phyloP scores from a whole-genome alignment of 805 yeast genomes.

The Huiozyma naganishii region DNA sequence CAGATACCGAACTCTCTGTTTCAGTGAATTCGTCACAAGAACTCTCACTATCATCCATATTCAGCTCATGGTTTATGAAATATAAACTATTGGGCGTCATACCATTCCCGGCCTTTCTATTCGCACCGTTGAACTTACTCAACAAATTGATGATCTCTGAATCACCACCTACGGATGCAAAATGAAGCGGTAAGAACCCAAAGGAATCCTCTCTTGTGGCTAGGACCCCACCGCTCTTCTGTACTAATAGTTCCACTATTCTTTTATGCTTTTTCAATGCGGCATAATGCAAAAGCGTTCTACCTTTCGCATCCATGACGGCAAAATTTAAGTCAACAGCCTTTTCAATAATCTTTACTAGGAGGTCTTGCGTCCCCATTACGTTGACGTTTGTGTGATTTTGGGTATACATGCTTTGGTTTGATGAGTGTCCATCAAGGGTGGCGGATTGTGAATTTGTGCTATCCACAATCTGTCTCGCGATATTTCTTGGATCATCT shows the following conservation, averaged over 20 bases:
- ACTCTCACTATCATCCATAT: not conserved
- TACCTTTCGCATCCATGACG: conserved; percentile 74
- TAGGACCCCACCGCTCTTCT: conserved; percentile 44
- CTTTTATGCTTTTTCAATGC: conserved; percentile 61
- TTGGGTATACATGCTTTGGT: not conserved
- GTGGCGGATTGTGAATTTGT: conserved; percentile 2
- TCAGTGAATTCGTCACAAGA: not conserved
- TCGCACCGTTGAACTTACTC: conserved; percentile 31
- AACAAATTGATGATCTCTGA: conserved; percentile 53
- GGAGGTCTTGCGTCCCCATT: conserved; percentile 28
- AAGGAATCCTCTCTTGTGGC: conserved; percentile 64
- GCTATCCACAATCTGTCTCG: conserved; percentile 68
- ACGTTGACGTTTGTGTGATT: not conserved
- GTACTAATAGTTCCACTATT: conserved; percentile 51
- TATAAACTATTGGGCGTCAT: conserved; percentile 28
- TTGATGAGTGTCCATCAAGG: not conserved
- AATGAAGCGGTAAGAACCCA: conserved; percentile 81
- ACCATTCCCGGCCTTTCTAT: conserved; percentile 42
- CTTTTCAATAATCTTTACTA: conserved; percentile 48
- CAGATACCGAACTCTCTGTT: not conserved
- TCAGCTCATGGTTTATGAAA: conserved; percentile 8
- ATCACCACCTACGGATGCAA: conserved; percentile 71
- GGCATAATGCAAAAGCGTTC: conserved; percentile 80
- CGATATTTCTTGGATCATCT: conserved; percentile 91
- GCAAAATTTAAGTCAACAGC: conserved; percentile 71